These are phyloP conservation scores for Neurospora intermedia DNA, from an alignment of 495 filamentous ascomycete species.

Conservation along the genomic window DNA sequence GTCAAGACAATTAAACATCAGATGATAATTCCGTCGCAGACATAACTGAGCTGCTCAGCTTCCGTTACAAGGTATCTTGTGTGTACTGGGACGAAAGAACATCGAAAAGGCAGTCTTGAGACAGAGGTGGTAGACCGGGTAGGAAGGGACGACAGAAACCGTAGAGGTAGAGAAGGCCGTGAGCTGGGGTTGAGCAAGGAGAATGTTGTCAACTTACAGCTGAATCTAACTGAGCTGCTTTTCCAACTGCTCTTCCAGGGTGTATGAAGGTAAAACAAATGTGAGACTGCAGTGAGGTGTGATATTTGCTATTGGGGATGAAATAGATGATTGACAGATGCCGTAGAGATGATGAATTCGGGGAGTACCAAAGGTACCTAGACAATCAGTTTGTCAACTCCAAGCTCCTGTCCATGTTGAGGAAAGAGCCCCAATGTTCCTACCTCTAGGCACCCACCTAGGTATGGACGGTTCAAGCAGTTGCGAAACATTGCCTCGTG, in stretches of 20 bases:
- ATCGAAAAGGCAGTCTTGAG: background rate
- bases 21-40: background rate
- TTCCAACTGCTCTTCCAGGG: background rate
- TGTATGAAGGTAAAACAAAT: background rate
- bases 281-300: background rate
- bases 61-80: background rate
- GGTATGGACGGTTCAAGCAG: background rate
- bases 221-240: background rate
- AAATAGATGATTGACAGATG: background rate
- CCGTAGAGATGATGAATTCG: background rate
- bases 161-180: background rate
- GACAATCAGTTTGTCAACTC: background rate
- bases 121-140: background rate
- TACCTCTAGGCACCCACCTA: background rate
- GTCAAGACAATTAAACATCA: background rate
- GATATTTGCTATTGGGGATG: background rate
- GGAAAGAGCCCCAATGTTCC: background rate
- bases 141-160: background rate
- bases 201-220: background rate
- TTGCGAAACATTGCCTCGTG: background rate
- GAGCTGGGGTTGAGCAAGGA: background rate
- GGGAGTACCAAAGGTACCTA: background rate
- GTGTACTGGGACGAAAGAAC: background rate
- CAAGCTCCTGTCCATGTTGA: background rate
- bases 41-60: background rate